Conservation (phyloP, 305 asterid species). For the Fraxinus dipetala region DNA sequence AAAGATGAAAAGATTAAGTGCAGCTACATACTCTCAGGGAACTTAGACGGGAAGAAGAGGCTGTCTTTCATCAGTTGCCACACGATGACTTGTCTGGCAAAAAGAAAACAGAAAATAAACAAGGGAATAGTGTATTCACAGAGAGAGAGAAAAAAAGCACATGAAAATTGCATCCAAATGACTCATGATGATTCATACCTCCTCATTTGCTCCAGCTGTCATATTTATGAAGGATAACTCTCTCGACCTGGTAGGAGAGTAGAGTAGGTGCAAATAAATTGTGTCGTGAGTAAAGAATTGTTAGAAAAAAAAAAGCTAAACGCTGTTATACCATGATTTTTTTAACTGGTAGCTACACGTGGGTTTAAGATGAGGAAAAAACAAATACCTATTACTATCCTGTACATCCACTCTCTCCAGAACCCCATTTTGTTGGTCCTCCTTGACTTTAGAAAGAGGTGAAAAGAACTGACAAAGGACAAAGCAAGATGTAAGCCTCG, state of each 20-base stretch:
- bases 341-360: constrained; percentile 4
- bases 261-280: constrained; percentile 7
- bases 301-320: neutral
- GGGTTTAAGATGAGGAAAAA: constrained; percentile 17
- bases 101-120: constrained; percentile 24
- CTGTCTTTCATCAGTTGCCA: constrained; percentile 68
- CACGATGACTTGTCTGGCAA: constrained; percentile 74
- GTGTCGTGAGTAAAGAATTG: neutral
- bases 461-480: constrained; percentile 76
- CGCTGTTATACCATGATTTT: neutral
- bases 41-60: constrained; percentile 79
- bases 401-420: constrained; percentile 43
- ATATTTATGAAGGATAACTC: constrained; percentile 72
- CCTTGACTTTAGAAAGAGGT: constrained; percentile 84
- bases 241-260: constrained; percentile 51
- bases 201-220: constrained; percentile 86
- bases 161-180: constrained; percentile 19
- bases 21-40: constrained; percentile 36
- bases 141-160: neutral
- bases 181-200: constrained; percentile 43
- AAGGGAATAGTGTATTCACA: constrained; percentile 15
- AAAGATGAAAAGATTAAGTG: constrained; percentile 17
- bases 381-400: constrained; percentile 58
- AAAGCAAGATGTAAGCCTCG: constrained; percentile 25
- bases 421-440: constrained; percentile 61